A percentile compares a stretch with the other conserved stretches of the same genome.
These are phyloP conservation scores for Populus davidiana DNA, from an alignment of 345 rosid species.

Conservation along the genomic window DNA sequence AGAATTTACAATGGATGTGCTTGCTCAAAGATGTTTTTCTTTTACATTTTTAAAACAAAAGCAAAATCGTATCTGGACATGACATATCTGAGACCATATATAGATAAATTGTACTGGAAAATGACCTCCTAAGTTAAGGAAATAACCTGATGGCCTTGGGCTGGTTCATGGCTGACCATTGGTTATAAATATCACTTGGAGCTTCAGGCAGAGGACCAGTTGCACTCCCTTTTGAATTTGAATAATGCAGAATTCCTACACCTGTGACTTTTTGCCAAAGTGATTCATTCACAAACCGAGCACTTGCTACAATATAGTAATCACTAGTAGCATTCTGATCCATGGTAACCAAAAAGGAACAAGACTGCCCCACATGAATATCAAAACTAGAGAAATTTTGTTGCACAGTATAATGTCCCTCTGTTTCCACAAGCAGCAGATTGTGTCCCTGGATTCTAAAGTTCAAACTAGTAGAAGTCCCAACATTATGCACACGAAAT, in stretches of 20 bases:
- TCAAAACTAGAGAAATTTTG: conserved; percentile 76
- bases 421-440: conserved; percentile 79
- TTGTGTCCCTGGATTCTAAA: conserved; percentile 92
- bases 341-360: conserved; percentile 85
- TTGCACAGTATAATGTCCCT: conserved; percentile 67
- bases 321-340: conserved; percentile 81
- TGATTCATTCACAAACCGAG: conserved; percentile 85
- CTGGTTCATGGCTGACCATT: conserved; percentile 82
- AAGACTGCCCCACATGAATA: conserved; percentile 89
- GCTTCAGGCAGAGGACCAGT: conserved; percentile 79
- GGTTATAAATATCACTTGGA: conserved; percentile 59
- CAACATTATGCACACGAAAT: conserved; percentile 82
- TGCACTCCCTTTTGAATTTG: conserved; percentile 80
- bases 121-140: background rate
- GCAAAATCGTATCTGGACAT: background rate
- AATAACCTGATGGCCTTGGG: conserved; percentile 77
- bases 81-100: background rate
- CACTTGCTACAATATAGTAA: conserved; percentile 92
- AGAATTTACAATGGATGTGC: background rate
- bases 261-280: conserved; percentile 91
- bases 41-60: background rate
- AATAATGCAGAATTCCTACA: conserved; percentile 85
- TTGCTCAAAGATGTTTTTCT: background rate
- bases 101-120: background rate
- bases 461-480: conserved; percentile 84